A percentile compares a stretch with the other conserved stretches of the same genome.
These are phyloP conservation scores for Haematococcus lacustris DNA, from an alignment of 139 green algal species.

Conservation along the genomic window DNA sequence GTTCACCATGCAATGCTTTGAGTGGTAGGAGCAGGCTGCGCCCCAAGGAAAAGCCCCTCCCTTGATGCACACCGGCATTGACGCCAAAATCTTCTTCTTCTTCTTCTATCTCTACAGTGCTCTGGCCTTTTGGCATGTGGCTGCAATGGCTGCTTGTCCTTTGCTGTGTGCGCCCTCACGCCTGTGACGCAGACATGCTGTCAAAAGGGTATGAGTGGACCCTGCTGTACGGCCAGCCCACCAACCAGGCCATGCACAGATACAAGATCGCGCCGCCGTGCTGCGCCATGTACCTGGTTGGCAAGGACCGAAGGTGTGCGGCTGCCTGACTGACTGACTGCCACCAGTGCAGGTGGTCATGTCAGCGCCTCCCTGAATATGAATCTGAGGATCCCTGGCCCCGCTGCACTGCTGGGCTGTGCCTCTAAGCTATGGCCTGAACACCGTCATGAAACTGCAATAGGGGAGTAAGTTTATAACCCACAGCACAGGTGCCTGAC, in stretches of 20 bases:
- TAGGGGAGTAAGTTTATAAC: neutral
- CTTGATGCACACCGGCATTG: too few species aligned
- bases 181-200: constrained; percentile 26
- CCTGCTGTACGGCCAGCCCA: constrained; percentile 31
- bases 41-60: too few species aligned
- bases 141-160: too few species aligned
- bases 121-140: too few species aligned
- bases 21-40: too few species aligned
- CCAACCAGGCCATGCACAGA: constrained; percentile 35
- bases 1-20: too few species aligned
- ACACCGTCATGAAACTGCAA: neutral
- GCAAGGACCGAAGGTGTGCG: neutral
- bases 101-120: too few species aligned
- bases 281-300: constrained; percentile 1
- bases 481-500: neutral
- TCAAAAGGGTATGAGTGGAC: constrained; percentile 39
- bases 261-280: constrained; percentile 36
- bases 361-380: neutral
- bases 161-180: neutral
- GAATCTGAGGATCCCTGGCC: neutral
- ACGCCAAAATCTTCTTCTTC: too few species aligned
- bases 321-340: neutral
- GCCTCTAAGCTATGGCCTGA: too few species aligned
- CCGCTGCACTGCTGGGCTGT: too few species aligned
- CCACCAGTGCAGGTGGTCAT: neutral